Base-by-base conservation (phyloP, 2,329 filamentous ascomycete species). In the Beauveria scarabaeidicola region DNA sequence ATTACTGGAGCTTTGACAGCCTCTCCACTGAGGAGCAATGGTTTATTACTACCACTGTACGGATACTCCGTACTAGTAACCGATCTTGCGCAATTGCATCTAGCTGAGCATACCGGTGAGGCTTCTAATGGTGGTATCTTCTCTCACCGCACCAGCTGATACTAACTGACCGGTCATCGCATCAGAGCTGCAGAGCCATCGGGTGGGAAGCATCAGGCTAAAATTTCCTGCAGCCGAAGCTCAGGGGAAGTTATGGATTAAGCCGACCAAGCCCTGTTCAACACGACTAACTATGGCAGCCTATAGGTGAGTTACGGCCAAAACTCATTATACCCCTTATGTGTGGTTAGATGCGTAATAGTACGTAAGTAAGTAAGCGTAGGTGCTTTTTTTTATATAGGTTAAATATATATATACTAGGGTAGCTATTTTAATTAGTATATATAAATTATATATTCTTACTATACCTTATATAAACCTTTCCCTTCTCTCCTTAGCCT, bases 1-100 rank as follows among this genome's bases (percentile, higher is more conserved):
- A 58, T 52, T 47, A 52, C 47, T 52, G 55, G 46, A 52, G 32
- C 47, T 40, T 29, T 17, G 46, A 44, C 32, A 32, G 23, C 23
- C 47, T 51, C 55, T 23, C 47, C 55, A 58, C 55, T 44, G 36
- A 52, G 46, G 55, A 52, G 36, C 36, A 51, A 32, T 48, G 29
- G n/a, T 15, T 19, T 13, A 8, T 10, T 56, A 27, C 52, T 29
- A 11, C 52, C 46, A 36, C 27, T 55, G 8, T 21, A 2, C 23
- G 25, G 19, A 19, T 15, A 11, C 36, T n/a, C n/a, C n/a, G n/a
- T n/a, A 44, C 32, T n/a, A 5, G 40, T n/a, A 29, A 46, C 44
- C 54, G 44, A 57, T 58, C 47, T 52, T 47, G 32, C 15, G 21
- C 51, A 27, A n/a, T 43, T 41, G 21, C 51, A 53, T 43, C 23